phyloP scores from a whole-genome alignment of 805 yeast genomes.

The Sungouiozyma intestinalis region DNA sequence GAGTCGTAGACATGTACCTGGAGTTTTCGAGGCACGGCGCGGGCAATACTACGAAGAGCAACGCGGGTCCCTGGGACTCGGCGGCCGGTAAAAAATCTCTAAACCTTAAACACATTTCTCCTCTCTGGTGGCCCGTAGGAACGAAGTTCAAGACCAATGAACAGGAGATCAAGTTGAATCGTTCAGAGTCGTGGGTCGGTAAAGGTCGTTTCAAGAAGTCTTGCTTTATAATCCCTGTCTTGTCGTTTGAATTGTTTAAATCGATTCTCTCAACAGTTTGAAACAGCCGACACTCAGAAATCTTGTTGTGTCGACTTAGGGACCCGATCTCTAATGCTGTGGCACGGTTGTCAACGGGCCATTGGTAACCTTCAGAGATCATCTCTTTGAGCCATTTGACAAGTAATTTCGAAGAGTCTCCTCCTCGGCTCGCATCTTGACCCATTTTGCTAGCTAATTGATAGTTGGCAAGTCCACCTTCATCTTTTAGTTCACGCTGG shows the following conservation, averaged over 20 bases:
- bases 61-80: conserved; percentile 11
- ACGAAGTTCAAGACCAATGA: conserved; percentile 86
- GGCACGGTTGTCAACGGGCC: conserved; percentile 4
- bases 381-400: conserved; percentile 56
- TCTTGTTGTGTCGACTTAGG: conserved; percentile 53
- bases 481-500: conserved; percentile 46
- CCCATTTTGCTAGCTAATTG: conserved; percentile 84
- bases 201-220: conserved; percentile 74
- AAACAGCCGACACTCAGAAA: conserved; percentile 50
- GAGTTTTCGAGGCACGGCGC: conserved; percentile 79
- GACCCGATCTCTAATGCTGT: conserved; percentile 78
- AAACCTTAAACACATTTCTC: conserved; percentile 63
- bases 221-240: conserved; percentile 59
- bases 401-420: conserved; percentile 78
- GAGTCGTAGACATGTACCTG: conserved; percentile 50
- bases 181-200: conserved; percentile 37
- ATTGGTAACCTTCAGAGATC: conserved; percentile 2
- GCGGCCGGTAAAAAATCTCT: conserved; percentile 38
- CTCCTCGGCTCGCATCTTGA: conserved; percentile 69
- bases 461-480: conserved; percentile 73
- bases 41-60: conserved; percentile 74
- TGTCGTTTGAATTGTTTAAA: conserved; percentile 55
- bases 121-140: conserved; percentile 58
- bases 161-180: conserved; percentile 63
- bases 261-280: conserved; percentile 55